Conservation (phyloP, 768 basidiomycete species). For the Tulasnella sp. region DNA sequence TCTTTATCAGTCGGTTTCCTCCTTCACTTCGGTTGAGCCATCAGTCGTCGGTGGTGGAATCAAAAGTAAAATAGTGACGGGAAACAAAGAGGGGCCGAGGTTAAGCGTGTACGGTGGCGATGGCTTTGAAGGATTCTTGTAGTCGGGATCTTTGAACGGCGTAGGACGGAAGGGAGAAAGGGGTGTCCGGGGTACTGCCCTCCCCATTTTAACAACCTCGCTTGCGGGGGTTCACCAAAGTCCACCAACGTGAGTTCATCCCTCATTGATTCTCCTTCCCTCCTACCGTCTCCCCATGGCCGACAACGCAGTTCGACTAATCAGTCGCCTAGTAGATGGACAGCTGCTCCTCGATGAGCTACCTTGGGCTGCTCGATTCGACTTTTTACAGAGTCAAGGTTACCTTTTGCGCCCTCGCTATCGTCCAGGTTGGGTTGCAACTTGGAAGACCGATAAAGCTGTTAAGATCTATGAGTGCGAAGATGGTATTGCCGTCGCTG, state of each 20-base stretch:
- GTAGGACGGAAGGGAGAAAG: too few relatives aligned
- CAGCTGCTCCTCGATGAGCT: background rate
- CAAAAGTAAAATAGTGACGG: too few relatives aligned
- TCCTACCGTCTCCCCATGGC: background rate
- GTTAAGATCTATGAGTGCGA: background rate
- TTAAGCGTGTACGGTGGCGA: too few relatives aligned
- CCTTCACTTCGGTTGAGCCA: too few relatives aligned
- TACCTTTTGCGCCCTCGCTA: constrained; percentile 19
- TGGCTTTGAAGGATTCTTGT: too few relatives aligned
- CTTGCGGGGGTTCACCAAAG: background rate
- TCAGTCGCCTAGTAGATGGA: background rate
- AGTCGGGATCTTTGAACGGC: too few relatives aligned
- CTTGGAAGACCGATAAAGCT: background rate
- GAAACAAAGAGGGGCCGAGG: too few relatives aligned
- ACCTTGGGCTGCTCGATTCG: background rate
- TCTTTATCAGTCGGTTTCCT: too few relatives aligned
- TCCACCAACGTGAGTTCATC: background rate
- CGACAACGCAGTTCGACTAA: background rate
- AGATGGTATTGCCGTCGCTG: background rate
- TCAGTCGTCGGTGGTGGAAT: too few relatives aligned
- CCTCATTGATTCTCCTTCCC: background rate
- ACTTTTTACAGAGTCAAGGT: constrained; percentile 6
- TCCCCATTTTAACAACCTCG: too few relatives aligned
- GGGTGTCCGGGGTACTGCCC: too few relatives aligned
- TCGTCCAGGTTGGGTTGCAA: constrained; percentile 10